Percentiles rank a stretch among this genome's conserved stretches.
Conservation (phyloP, 805 yeast species). For the Zygoascus tannicola region DNA sequence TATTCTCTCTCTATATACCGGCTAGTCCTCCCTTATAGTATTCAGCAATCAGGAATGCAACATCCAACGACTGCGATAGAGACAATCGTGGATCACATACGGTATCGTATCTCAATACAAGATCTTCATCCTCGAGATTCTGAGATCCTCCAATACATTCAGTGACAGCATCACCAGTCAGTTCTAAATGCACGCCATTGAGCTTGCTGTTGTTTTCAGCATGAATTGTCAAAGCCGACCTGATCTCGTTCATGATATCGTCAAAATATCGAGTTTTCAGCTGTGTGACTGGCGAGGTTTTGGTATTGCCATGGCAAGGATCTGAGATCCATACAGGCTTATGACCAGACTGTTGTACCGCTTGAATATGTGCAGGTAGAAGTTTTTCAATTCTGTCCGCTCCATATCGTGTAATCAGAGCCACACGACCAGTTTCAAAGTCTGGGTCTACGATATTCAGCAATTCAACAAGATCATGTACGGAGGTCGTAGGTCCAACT, state of each 20-base stretch:
- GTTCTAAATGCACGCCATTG: slow-evolving; percentile 35
- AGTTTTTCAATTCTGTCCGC: slow-evolving; percentile 27
- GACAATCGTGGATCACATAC: slow-evolving; percentile 37
- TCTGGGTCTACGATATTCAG: slow-evolving; percentile 34
- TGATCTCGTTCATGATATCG: slow-evolving; percentile 33
- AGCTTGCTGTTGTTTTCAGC: slow-evolving; percentile 25
- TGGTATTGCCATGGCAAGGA: slow-evolving; percentile 39
- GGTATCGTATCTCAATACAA: slow-evolving; percentile 33
- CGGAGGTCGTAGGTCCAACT: slow-evolving; percentile 35
- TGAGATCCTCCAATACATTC: slow-evolving; percentile 38
- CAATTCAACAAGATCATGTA: slow-evolving; percentile 29
- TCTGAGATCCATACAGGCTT: slow-evolving; percentile 37
- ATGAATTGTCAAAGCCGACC: slow-evolving; percentile 31
- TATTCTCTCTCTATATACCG: neutral
- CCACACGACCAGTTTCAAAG: slow-evolving; percentile 31
- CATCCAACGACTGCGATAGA: slow-evolving; percentile 32
- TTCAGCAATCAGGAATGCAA: slow-evolving; percentile 35
- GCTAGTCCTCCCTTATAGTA: slow-evolving; percentile 13
- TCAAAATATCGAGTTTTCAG: slow-evolving; percentile 36
- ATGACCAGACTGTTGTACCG: slow-evolving; percentile 31
- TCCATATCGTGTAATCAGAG: slow-evolving; percentile 36
- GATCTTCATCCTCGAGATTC: slow-evolving; percentile 30
- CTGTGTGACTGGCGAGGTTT: slow-evolving; percentile 30
- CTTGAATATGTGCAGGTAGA: slow-evolving; percentile 33
- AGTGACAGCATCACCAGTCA: slow-evolving; percentile 37